Evolutionary conservation across 345 rosid species (phyloP), one percentile per base, ranked within the genome.

Genomic region (Litchi chinensis): DNA sequence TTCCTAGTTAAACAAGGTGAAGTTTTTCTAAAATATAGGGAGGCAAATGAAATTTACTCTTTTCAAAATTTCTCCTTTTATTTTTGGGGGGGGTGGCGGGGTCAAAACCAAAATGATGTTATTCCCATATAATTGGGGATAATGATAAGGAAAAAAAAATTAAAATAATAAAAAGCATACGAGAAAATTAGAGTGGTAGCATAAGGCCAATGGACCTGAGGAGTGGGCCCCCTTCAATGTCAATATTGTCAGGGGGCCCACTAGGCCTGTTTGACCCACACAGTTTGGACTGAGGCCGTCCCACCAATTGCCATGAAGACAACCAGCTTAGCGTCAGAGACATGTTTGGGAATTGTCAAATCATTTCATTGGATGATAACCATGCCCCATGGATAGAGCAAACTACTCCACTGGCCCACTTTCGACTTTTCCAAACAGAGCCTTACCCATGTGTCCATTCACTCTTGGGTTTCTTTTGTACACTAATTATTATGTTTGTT

Each of bases 81-180:
- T n/a, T n/a, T n/a, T n/a, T n/a, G n/a, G n/a, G n/a, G n/a, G n/a
- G n/a, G n/a, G n/a, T n/a, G n/a, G n/a, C n/a, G n/a, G n/a, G 10
- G 48, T 69, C 67, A 39, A 32, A 4, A 40, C 22, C 41, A 70
- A 41, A 70, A 80, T 71, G 65, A 73, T 73, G 60, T 0, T 26
- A 21, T 67, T 81, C 70, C 74, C 83, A 64, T n/a, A 76, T 71
- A 76, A 81, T 57, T 71, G 69, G 80, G 39, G 66, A 24, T 24
- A 44, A 19, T 16, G 7, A 56, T 24, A 15, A 63, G 39, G 12
- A 73, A n/a, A 21, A 5, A 0, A 19, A 6, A 54, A 19, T 26
- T 32, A 32, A 32, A 32, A 32, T 32, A 32, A 32, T 32, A 32
- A 32, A 32, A 32, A 8, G 73, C 22, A 41, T n/a, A 5, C 18